Conservation (phyloP, 2,329 filamentous ascomycete species). For the Pseudogymnoascus sp. region DNA sequence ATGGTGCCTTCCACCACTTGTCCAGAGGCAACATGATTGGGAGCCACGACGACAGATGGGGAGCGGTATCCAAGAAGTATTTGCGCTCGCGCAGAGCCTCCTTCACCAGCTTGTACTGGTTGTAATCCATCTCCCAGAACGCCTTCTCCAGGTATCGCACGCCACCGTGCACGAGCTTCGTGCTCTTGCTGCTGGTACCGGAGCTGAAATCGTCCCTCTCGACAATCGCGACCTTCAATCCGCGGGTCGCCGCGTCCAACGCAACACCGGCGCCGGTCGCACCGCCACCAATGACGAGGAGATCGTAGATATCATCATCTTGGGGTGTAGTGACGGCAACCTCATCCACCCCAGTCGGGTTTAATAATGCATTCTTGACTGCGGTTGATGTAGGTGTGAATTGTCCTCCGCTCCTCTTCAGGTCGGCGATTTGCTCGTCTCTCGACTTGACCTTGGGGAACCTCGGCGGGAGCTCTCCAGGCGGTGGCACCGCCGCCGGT, state of each 20-base stretch:
- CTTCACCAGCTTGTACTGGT: slow-evolving; percentile 58
- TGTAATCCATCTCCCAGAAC: slow-evolving; percentile 63
- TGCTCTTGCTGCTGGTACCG: slow-evolving; percentile 64
- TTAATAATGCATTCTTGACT: slow-evolving; percentile 36
- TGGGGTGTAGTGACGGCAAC: slow-evolving; percentile 50
- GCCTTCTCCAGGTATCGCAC: slow-evolving; percentile 67
- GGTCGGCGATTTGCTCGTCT: slow-evolving; percentile 42
- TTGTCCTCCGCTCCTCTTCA: slow-evolving; percentile 38
- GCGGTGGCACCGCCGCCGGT: slow-evolving; percentile 60
- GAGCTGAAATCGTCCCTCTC: slow-evolving; percentile 64
- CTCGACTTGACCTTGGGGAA: slow-evolving; percentile 44
- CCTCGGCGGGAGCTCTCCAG: slow-evolving; percentile 52
- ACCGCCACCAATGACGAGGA: slow-evolving; percentile 59
- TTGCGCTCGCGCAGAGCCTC: slow-evolving; percentile 64
- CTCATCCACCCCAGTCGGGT: slow-evolving; percentile 38
- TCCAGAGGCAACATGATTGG: slow-evolving; percentile 65
- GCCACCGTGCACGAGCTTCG: slow-evolving; percentile 63
- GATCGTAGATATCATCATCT: slow-evolving; percentile 50
- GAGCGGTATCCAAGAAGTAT: slow-evolving; percentile 63
- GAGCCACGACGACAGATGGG: slow-evolving; percentile 61
- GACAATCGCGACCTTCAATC: slow-evolving; percentile 58
- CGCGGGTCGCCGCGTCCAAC: slow-evolving; percentile 59
- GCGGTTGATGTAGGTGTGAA: slow-evolving; percentile 33
- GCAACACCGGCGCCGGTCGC: slow-evolving; percentile 62
- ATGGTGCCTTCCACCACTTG: slow-evolving; percentile 65